Percentiles rank a stretch among this genome's conserved stretches.
phyloP scores from a whole-genome alignment of 768 basidiomycete species.

The Panaeolus papilionaceus region DNA sequence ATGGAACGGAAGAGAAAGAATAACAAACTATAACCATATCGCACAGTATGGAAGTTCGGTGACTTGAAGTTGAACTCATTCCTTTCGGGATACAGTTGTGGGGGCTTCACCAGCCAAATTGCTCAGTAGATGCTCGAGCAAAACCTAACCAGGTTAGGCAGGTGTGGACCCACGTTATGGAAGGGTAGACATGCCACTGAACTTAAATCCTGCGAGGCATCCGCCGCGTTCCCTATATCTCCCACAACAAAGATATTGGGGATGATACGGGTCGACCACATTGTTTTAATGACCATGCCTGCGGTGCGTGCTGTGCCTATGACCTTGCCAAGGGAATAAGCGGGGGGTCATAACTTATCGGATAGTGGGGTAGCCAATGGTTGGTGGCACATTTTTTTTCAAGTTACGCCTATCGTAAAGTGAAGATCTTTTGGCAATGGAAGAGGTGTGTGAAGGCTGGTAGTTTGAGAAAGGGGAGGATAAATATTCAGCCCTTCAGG shows the following conservation, averaged over 20 bases:
- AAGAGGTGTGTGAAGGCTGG: background rate
- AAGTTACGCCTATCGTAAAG: background rate
- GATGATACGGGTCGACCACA: background rate
- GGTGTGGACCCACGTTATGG: background rate
- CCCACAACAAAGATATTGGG: background rate
- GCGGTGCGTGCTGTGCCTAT: background rate
- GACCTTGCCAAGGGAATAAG: background rate
- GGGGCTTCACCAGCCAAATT: background rate
- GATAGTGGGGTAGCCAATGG: background rate
- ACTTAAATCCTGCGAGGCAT: background rate
- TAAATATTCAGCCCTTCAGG: background rate
- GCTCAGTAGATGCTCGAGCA: background rate
- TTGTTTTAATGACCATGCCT: background rate
- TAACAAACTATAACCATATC: background rate
- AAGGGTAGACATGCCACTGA: background rate
- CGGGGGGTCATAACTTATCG: background rate
- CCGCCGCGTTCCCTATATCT: background rate
- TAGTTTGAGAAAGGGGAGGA: background rate
- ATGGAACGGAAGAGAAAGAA: background rate
- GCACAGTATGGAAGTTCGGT: background rate
- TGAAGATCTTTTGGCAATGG: too few relatives aligned
- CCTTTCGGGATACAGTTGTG: background rate
- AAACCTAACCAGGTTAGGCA: slow-evolving; percentile 1
- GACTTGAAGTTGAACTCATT: background rate
- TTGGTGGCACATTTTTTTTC: background rate